Evolutionary conservation across 257 asterid genomes (phyloP), one percentile per base, ranked within the genome.

Genomic region (Mitragyna speciosa): DNA sequence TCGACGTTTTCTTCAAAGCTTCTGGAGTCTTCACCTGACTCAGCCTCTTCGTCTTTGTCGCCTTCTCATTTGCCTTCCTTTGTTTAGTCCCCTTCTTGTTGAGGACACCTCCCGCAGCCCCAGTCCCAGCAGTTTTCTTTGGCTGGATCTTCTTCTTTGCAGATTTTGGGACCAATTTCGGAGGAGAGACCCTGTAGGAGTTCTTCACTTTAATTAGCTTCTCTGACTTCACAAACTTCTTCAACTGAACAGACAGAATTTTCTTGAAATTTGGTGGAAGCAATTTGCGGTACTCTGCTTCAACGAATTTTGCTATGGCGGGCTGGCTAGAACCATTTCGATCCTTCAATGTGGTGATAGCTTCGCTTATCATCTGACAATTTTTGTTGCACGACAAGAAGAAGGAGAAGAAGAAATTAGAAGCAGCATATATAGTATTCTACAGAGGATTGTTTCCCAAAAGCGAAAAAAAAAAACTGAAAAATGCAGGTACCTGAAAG

Each of bases 311-410:
- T 7, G 93, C 89, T n/a, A 90, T 89, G 10, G 93, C 87, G 0
- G 93, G 90, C 19, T 92, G 94, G 87, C 93, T 92, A 0, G 93
- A 86, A 0, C 94, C 93, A 0, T 82, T 83, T 16, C 88, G 88
- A 78, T 91, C 92, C 84, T 91, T 91, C 83, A 89, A 81, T 1
- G 90, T 43, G 6, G 86, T 87, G 64, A 92, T 85, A 19, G 97
- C 94, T 36, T 80, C 93, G 20, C 76, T 78, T 67, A 89, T 86
- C 91, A 90, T 90, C 94, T 89, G 76, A 47, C n/a, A 30, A 8
- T 6, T 22, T 16, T 31, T 5, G 12, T 30, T 17, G 20, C 45
- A 15, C 11, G 20, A 67, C 22, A 14, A 6, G 24, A 6, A 6
- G 12, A 8, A 2, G 1, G 20, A 26, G 3, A 65, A 28, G 2